A percentile compares a stretch with the other conserved stretches of the same genome.
These are phyloP conservation scores for Blepharisma stoltei DNA, from an alignment of 73 alveolate species.

Conservation along the genomic window DNA sequence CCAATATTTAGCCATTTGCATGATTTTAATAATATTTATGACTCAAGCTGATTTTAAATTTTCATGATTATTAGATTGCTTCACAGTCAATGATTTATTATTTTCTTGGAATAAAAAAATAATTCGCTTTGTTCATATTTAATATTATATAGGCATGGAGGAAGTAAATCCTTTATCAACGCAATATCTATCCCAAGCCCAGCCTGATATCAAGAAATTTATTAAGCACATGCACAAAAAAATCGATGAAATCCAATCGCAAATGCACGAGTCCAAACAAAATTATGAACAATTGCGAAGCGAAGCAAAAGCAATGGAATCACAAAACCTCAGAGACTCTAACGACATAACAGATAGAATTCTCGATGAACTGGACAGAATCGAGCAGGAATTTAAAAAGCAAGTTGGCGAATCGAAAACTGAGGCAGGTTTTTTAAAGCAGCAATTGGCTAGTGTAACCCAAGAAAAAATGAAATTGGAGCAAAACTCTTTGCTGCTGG, in stretches of 20 bases:
- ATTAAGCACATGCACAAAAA: background rate
- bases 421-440: background rate
- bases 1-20: too few relatives aligned
- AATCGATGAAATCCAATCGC: background rate
- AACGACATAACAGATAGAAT: slow-evolving; percentile 13
- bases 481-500: background rate
- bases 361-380: background rate
- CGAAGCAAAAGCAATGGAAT: background rate
- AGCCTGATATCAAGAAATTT: slow-evolving; percentile 6
- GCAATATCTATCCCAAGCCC: too few relatives aligned
- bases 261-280: background rate
- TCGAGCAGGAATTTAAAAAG: slow-evolving; percentile 12
- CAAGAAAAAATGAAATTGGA: slow-evolving; percentile 27
- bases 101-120: too few relatives aligned
- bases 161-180: too few relatives aligned
- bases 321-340: background rate
- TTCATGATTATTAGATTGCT: too few relatives aligned
- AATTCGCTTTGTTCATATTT: too few relatives aligned
- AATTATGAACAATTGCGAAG: background rate
- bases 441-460: slow-evolving; percentile 18
- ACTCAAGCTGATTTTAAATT: too few relatives aligned
- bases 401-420: slow-evolving; percentile 11
- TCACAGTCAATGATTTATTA: too few relatives aligned
- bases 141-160: too few relatives aligned
- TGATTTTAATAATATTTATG: too few relatives aligned